phyloP scores from a whole-genome alignment of 1,139 yeast genomes.

The Zygoascus hellenicus region DNA sequence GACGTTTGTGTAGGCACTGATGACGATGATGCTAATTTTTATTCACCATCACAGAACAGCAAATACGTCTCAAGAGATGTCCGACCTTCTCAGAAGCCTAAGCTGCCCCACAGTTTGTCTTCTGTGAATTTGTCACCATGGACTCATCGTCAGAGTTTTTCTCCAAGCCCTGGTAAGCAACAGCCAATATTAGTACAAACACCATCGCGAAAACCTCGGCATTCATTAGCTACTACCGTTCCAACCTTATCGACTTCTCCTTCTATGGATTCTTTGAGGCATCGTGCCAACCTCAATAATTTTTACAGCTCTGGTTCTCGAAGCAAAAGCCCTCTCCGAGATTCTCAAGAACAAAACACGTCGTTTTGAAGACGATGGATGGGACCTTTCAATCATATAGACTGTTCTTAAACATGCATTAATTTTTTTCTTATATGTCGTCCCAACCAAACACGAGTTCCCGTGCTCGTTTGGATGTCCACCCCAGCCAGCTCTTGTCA shows the following conservation, averaged over 20 bases:
- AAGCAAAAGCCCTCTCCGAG: not conserved
- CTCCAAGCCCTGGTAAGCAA: not conserved
- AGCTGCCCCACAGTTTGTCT: not conserved
- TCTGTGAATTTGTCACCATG: no score
- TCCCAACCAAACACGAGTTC: slow-evolving; percentile 52
- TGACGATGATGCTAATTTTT: slow-evolving; percentile 35
- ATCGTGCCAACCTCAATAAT: slow-evolving; percentile 3
- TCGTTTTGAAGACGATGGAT: not conserved
- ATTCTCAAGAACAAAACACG: not conserved
- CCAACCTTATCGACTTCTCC: slow-evolving; percentile 6
- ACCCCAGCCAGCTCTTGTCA: slow-evolving; percentile 31
- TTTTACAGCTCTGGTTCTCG: slow-evolving; percentile 1
- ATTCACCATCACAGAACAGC: slow-evolving; percentile 37
- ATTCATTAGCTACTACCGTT: slow-evolving; percentile 44
- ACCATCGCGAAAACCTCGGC: slow-evolving; percentile 33
- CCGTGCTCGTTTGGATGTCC: slow-evolving; percentile 34
- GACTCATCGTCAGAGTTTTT: not conserved
- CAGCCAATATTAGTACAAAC: no score
- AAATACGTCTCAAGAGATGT: slow-evolving; percentile 44
- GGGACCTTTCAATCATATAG: no score
- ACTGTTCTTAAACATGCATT: no score
- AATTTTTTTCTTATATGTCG: slow-evolving; percentile 33
- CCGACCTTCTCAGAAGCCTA: slow-evolving; percentile 18
- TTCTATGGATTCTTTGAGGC: slow-evolving; percentile 2
- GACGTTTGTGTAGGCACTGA: slow-evolving; percentile 63